Evolutionary conservation across 768 basidiomycete genomes (phyloP).

Genomic region (Lactarius tabidus): DNA sequence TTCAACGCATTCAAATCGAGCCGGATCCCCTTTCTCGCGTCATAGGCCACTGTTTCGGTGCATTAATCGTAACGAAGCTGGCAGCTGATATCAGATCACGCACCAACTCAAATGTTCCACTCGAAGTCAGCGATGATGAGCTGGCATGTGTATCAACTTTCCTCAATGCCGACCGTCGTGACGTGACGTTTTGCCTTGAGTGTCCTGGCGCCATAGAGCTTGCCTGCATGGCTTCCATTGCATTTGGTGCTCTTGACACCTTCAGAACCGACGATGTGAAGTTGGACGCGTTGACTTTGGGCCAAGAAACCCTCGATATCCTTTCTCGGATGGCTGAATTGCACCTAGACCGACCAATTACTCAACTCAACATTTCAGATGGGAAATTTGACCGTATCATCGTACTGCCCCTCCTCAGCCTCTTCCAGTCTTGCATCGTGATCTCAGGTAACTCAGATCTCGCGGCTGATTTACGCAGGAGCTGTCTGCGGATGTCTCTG

Average conservation of each 20-base stretch:
- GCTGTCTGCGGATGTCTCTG: not conserved
- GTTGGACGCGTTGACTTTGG: not conserved
- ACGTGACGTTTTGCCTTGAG: not conserved
- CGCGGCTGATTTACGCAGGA: not conserved
- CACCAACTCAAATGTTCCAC: not conserved
- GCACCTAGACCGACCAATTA: not conserved
- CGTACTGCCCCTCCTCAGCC: not conserved
- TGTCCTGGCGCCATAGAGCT: not conserved
- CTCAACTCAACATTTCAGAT: not conserved
- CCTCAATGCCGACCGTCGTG: not conserved
- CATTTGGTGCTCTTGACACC: not conserved
- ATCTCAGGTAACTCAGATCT: not conserved
- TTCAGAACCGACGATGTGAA: not conserved
- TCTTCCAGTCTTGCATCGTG: not conserved
- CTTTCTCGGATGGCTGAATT: not conserved
- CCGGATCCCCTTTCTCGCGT: not conserved
- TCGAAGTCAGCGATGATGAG: not conserved
- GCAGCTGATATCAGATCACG: not conserved
- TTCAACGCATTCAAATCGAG: not conserved
- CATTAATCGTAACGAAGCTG: not conserved
- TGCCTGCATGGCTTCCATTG: not conserved
- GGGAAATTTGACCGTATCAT: not conserved
- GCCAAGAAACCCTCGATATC: not conserved
- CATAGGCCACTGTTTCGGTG: not conserved
- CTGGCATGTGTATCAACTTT: not conserved